Base-by-base conservation (phyloP, 495 filamentous ascomycete species). In the Penicillium waksmanii region DNA sequence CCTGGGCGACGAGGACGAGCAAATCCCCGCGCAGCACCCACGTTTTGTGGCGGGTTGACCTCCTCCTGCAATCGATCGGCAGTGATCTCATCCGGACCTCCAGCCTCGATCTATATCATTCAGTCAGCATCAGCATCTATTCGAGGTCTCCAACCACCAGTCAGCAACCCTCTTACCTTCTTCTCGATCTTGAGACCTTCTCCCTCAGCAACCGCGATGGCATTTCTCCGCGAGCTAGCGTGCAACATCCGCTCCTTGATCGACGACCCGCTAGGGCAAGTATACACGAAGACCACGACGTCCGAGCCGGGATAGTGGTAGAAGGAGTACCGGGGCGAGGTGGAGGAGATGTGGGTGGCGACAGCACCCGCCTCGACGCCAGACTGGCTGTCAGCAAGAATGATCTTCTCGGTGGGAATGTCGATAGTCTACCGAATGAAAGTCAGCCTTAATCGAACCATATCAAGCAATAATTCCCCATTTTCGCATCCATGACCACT, bases 201-300 rank as follows among this genome's bases (percentile, higher is more conserved):
- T 61, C 90, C 85, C 40, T 79, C 80, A 59, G 90, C 91, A 33
- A 91, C 67, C 15, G 77, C 69, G 43, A 96, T 77, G 7, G 91
- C 90, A 36, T 84, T 84, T 33, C 83, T 82, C 68, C 91, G 90
- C 63, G 90, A 90, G 35, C 91, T 87, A 34, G 96, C 92, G 72
- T 97, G 96, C 62, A 98, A 77, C 95, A 98, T 98, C 52, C 92
- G 86, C 71, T 92, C 91, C 75, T 92, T 96, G 77, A 98, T 90
- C 63, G 89, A 90, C 0, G 87, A 85, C 4, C 76, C 84, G 3
- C 83, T 80, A 4, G 95, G 95, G 67, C 94, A 97, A 7, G 93
- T 97, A 74, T 97, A 98, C 67, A 98, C 87, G 79, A 98, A 98
- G 31, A 97, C 80, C 34, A 98, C 82, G 5, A 87, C 82, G 6